These are phyloP conservation scores for Arctium lappa DNA, from an alignment of 129 eudicot genomes.

Conservation along the genomic window DNA sequence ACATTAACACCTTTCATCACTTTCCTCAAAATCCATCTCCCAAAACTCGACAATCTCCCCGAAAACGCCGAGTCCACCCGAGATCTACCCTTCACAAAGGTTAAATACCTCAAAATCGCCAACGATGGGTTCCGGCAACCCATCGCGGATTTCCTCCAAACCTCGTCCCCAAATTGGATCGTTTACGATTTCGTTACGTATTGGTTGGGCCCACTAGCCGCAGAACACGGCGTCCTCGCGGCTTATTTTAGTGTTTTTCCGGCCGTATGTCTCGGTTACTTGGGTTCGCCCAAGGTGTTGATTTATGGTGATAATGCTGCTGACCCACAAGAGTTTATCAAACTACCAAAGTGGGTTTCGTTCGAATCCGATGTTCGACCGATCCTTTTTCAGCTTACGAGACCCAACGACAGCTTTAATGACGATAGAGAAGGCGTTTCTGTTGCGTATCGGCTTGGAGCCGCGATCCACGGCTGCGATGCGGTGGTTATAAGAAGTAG, in stretches of 20 bases:
- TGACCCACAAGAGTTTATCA: conserved; percentile 15
- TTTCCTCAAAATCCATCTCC: conserved; percentile 19
- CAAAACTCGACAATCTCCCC: conserved; percentile 12
- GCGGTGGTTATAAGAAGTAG: background rate
- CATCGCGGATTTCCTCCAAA: conserved; percentile 12
- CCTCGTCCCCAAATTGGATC: conserved; percentile 29
- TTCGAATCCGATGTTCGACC: background rate
- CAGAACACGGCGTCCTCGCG: conserved; percentile 19
- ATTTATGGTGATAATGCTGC: background rate
- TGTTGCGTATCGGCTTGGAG: background rate
- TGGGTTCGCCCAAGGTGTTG: background rate
- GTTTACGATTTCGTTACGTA: conserved; percentile 31
- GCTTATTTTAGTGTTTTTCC: conserved; percentile 13
- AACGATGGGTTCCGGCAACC: conserved; percentile 15
- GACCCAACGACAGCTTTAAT: background rate
- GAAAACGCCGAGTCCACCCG: conserved; percentile 36
- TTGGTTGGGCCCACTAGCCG: conserved; percentile 31
- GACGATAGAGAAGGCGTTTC: background rate
- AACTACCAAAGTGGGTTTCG: conserved; percentile 29
- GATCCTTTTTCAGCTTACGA: background rate
- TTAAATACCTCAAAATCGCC: conserved; percentile 24
- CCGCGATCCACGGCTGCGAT: background rate
- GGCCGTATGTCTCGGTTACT: background rate
- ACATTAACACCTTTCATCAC: conserved; percentile 4
- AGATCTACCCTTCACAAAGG: conserved; percentile 11